Evolutionary conservation across 441 rosid species (phyloP), one percentile per base, ranked within the genome.

Genomic region (Hypseocharis bilobata): DNA sequence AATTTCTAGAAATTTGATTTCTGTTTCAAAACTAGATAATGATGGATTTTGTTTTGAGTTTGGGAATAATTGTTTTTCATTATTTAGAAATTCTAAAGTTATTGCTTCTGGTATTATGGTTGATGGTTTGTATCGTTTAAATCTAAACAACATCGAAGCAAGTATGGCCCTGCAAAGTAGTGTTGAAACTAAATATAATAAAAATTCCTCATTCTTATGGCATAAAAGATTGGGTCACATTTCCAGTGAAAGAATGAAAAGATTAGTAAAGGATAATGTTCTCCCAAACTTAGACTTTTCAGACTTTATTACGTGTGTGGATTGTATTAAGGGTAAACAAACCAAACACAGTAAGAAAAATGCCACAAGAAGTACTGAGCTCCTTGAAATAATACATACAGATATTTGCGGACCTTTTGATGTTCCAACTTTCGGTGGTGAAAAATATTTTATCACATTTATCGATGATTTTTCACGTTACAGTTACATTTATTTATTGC

Each of bases 321-420:
- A 55, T 20, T 55, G 60, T 55, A 55, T 55, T 55, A 55, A 55
- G 13, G 60, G 60, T 0, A 55, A 55, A 7, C 60, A 55, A 1
- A 20, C 3, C 0, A 55, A 23, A 17, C 60, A 55, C 27, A 17
- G 26, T 8, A 55, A 55, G 60, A 55, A 55, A 55, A 20, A 0
- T 0, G 60, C 60, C 14, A 55, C 60, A 22, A 55, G 14, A 55
- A 55, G 27, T 13, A 3, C 28, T 5, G 1, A 55, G 19, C 60
- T 55, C 4, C 27, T 55, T 8, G 60, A 55, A 7, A 20, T 20
- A 5, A 22, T 55, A 4, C 57, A 4, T 6, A 51, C 20, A 5
- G 57, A 51, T 51, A 51, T 51, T 0, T 51, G 20, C 16, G 57
- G 57, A 51, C 20, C 57, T 4, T 51, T 51, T 16, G 3, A 51